Base-by-base conservation (phyloP, 2,329 filamentous ascomycete species). In the Calonectria ilicicola region DNA sequence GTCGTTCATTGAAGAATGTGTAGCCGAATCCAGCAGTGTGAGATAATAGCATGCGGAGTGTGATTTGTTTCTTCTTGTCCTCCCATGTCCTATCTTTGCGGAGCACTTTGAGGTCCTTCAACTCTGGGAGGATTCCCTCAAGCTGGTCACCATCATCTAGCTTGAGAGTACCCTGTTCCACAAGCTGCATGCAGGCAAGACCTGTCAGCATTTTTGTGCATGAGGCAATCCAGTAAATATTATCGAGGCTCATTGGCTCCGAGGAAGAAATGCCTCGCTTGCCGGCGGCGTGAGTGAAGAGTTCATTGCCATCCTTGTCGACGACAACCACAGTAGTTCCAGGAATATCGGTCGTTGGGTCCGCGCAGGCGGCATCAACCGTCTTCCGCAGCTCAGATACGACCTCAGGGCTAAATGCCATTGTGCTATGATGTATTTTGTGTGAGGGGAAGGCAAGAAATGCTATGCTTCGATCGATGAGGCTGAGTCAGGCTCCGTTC, bases 11-110 rank as follows among this genome's bases (percentile, higher is more conserved):
- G 76, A 89, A 88, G 74, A 91, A 90, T 0, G 86, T 82, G 78
- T 92, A 92, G 0, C 88, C 88, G 26, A 91, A 91, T 0, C 91
- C 90, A 46, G 89, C 85, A 44, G 86, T 86, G 64, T 92, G 90
- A 2, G 80, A 86, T 47, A 92, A 77, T 2, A 92, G 80, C 89
- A 91, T 91, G 21, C 89, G 83, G 68, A 92, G 76, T 0, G 90
- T 91, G 66, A 92, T 91, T 0, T 78, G 75, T 1, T 81, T 85
- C 32, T 85, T 86, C 82, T 90, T 90, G 0, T 84, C 80, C 73
- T 83, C 85, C 8, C 85, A 68, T 1, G 76, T 80, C 1, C 84
- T 83, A 32, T 86, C 83, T 9, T 80, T 53, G 65, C 77, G 78
- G 56, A 89, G 77, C 19, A 91, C 84, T 72, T 88, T 83, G 2